phyloP scores from a whole-genome alignment of 352 stramenopile species.

The Peronospora belbahrii region DNA sequence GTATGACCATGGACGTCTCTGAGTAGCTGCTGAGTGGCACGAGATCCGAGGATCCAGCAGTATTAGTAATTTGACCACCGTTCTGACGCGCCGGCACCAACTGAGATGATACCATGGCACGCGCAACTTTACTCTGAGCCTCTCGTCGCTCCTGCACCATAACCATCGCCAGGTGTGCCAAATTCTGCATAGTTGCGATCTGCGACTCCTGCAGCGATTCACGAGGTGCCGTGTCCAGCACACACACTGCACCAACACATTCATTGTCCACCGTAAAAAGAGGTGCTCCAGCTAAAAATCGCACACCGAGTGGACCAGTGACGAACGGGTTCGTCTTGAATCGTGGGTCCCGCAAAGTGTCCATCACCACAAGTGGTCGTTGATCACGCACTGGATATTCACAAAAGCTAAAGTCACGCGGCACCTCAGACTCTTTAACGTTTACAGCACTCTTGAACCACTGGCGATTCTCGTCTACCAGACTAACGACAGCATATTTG shows the following conservation, averaged over 20 bases:
- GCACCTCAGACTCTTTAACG: slow-evolving; percentile 66
- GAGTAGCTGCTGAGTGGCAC: slow-evolving; percentile 60
- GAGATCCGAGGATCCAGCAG: slow-evolving; percentile 47
- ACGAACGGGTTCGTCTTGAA: slow-evolving; percentile 88
- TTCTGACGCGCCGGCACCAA: slow-evolving; percentile 31
- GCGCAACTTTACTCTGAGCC: slow-evolving; percentile 45
- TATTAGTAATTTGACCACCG: slow-evolving; percentile 9
- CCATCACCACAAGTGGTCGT: slow-evolving; percentile 79
- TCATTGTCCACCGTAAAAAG: slow-evolving; percentile 82
- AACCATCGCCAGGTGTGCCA: slow-evolving; percentile 78
- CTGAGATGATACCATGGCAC: slow-evolving; percentile 38
- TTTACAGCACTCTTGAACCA: slow-evolving; percentile 91
- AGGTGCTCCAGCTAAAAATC: slow-evolving; percentile 91
- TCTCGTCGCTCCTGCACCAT: slow-evolving; percentile 81
- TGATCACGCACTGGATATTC: slow-evolving; percentile 71
- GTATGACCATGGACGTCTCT: slow-evolving; percentile 44
- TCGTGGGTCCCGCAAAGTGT: slow-evolving; percentile 80
- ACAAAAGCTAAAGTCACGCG: slow-evolving; percentile 81
- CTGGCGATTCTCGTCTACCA: slow-evolving; percentile 91
- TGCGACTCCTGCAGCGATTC: slow-evolving; percentile 59
- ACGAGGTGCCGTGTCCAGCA: slow-evolving; percentile 68
- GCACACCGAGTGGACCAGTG: slow-evolving; percentile 82
- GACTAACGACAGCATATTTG: slow-evolving; percentile 74
- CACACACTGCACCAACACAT: slow-evolving; percentile 69
- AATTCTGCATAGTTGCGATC: slow-evolving; percentile 79